These are phyloP conservation scores for Colletotrichum caudatum DNA, from an alignment of 2,329 filamentous ascomycete species.

Conservation along the genomic window DNA sequence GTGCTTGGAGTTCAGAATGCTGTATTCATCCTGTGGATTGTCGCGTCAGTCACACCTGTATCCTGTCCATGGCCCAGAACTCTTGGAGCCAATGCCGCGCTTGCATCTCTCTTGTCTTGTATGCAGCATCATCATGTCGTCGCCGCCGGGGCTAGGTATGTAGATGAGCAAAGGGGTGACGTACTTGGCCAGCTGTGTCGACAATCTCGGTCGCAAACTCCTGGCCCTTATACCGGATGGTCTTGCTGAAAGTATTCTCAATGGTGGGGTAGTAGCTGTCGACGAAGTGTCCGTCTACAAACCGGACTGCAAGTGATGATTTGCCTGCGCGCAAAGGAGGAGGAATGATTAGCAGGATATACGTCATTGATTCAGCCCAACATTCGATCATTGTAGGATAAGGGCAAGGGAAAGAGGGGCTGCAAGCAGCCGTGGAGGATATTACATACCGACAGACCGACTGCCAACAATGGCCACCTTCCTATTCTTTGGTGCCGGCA, in stretches of 20 bases:
- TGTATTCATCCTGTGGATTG: conserved; percentile 86
- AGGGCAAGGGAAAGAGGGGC: background rate
- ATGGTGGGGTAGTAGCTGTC: conserved; percentile 99
- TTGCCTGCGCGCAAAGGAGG: conserved; percentile 73
- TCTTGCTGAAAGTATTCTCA: conserved; percentile 98
- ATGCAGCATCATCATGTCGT: no score
- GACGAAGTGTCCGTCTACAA: conserved; percentile 97
- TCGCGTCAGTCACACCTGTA: conserved; percentile 38
- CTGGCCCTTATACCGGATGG: conserved; percentile 91
- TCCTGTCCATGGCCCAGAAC: background rate
- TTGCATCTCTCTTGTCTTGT: background rate
- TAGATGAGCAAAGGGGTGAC: conserved; percentile 41
- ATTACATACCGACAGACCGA: conserved; percentile 77
- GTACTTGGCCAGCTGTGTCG: conserved; percentile 93
- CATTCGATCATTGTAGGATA: background rate
- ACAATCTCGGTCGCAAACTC: conserved; percentile 98
- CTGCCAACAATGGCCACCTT: conserved; percentile 97
- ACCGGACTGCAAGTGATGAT: conserved; percentile 95
- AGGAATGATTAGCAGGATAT: conserved; percentile 8
- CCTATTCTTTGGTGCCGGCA: conserved; percentile 84
- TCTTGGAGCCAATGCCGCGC: background rate
- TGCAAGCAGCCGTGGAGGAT: conserved; percentile 1
- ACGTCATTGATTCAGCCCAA: conserved; percentile 9
- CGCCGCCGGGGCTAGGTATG: background rate
- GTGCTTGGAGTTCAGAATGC: conserved; percentile 97